Base-by-base conservation (phyloP, 306 rosid species). In the Chamaecrista fasciculata region DNA sequence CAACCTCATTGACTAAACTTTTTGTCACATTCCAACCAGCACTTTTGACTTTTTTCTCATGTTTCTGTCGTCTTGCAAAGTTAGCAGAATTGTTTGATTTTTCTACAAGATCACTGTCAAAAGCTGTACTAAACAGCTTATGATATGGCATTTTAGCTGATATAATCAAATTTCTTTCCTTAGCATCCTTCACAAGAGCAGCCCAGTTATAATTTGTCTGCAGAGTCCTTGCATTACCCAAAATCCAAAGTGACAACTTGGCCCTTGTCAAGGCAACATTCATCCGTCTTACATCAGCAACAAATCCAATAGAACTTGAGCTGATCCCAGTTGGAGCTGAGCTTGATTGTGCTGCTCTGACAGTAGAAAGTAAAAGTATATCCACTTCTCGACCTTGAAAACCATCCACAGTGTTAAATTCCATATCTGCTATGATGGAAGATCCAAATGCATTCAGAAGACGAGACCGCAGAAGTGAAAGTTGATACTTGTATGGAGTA, bases 301-400 rank as follows among this genome's bases (percentile, higher is more conserved):
- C 98, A 83, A 93, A 93, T 62, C 98, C 98, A 56, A 93, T 90
- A 48, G 84, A 75, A 40, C 88, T 82, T 20, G 90, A 83, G 68
- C 74, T 86, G 33, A 59, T 66, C 77, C 78, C 79, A 63, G 89
- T 79, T 39, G 77, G 39, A 65, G 56, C 28, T 25, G 74, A 60
- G 73, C 76, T 78, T n/a, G 73, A 67, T 50, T 71, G 79, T n/a
- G 82, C 76, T 65, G 96, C 94, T 86, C 98, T 93, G 44, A 93
- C 98, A 42, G 98, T 90, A 70, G 98, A 93, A 71, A 93, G 94
- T 76, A 93, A 71, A 67, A 93, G 77, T 47, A 93, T 85, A 83
- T 93, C 98, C 74, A 93, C 94, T 80, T 93, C 98, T 71, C 98
- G 90, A 44, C 98, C 98, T 86, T 93, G 98, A 78, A 90, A 93